phyloP scores from a whole-genome alignment of 148 eudicot genomes.

The Limonium bicolor region DNA sequence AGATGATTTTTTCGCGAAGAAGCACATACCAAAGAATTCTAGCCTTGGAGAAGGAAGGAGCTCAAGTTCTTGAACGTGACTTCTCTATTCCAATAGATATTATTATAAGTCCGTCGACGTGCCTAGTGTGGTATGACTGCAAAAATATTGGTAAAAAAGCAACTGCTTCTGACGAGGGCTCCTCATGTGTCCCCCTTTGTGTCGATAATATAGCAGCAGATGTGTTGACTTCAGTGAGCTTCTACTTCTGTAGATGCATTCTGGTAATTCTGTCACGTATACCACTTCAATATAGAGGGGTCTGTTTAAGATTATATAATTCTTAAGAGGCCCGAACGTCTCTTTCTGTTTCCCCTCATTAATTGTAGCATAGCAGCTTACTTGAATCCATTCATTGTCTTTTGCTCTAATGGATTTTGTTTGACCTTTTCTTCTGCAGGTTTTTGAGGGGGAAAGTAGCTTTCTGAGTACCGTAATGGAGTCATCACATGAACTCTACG shows the following conservation, averaged over 20 bases:
- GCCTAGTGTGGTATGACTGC: slow-evolving; percentile 87
- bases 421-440: slow-evolving; percentile 20
- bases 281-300: not conserved
- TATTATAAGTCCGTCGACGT: slow-evolving; percentile 46
- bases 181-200: slow-evolving; percentile 61
- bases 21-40: slow-evolving; percentile 83
- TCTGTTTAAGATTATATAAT: not conserved
- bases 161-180: slow-evolving; percentile 53
- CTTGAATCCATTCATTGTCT: not conserved
- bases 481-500: slow-evolving; percentile 89
- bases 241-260: slow-evolving; percentile 67
- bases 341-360: not conserved
- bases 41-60: slow-evolving; percentile 66
- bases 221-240: slow-evolving; percentile 79
- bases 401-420: not conserved
- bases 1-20: slow-evolving; percentile 91
- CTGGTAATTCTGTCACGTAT: slow-evolving; percentile 29
- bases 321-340: not conserved
- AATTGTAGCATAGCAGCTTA: not conserved
- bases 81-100: slow-evolving; percentile 61
- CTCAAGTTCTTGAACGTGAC: slow-evolving; percentile 87
- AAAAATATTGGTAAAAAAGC: slow-evolving; percentile 65
- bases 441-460: slow-evolving; percentile 80
- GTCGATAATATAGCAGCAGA: slow-evolving; percentile 74
- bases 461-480: slow-evolving; percentile 62